Conservation (phyloP, 75 land plant genomes). For the Sequoiadendron giganteum region DNA sequence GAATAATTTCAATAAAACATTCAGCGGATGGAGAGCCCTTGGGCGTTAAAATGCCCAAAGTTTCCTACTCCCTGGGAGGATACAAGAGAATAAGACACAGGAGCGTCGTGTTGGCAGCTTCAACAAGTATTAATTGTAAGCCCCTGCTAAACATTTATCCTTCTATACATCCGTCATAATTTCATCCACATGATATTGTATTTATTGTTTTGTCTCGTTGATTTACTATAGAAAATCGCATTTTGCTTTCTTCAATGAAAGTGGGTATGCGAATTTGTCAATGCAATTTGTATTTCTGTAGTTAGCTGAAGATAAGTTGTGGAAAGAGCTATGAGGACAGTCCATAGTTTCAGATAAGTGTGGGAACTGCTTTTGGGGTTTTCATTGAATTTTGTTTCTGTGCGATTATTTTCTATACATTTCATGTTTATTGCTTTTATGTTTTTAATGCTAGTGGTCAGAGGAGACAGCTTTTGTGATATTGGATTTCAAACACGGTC, state of each 20-base stretch:
- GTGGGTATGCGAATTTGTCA: neutral
- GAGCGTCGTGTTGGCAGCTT: neutral
- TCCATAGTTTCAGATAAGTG: neutral
- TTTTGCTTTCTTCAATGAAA: neutral
- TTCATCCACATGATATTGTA: neutral
- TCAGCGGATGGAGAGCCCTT: neutral
- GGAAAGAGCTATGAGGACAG: neutral
- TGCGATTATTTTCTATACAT: neutral
- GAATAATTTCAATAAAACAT: neutral
- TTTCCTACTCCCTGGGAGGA: neutral
- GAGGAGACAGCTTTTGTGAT: neutral
- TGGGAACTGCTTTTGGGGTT: neutral
- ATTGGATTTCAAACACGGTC: neutral
- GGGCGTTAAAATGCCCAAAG: neutral
- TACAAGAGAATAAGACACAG: neutral
- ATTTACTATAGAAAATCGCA: neutral
- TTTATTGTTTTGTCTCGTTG: neutral
- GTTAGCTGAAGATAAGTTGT: neutral
- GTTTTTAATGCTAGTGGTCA: neutral
- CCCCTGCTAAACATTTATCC: neutral
- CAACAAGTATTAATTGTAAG: neutral
- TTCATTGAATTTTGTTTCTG: neutral
- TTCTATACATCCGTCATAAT: neutral
- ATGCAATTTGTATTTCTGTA: neutral
- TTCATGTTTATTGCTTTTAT: too few relatives aligned